Evolutionary conservation across 2,329 filamentous ascomycete species (phyloP).

Genomic region (Colletotrichum australisinense): DNA sequence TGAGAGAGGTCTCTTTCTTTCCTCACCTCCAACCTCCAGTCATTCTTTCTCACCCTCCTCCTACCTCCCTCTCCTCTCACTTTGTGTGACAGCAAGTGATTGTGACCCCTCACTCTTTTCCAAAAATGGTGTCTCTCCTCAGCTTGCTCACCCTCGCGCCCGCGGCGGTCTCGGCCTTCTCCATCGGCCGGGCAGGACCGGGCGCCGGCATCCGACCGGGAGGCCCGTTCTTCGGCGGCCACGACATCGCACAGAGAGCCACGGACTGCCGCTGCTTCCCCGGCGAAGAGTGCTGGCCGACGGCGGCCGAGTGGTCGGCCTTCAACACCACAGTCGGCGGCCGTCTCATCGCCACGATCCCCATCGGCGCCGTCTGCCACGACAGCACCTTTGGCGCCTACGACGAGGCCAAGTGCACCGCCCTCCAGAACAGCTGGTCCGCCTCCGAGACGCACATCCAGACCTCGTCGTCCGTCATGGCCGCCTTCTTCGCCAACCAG

Average conservation of each 20-base stretch:
- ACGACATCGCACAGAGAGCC: not conserved
- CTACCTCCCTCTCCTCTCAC: not conserved
- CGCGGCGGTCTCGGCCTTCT: constrained; percentile 20
- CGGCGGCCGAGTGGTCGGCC: constrained; percentile 52
- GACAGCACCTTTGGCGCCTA: constrained; percentile 61
- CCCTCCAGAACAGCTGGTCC: constrained; percentile 56
- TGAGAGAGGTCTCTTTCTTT: not conserved
- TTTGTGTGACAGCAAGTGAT: not conserved
- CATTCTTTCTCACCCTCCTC: not conserved
- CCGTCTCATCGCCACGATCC: constrained; percentile 60
- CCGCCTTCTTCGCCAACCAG: constrained; percentile 51
- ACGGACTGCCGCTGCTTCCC: constrained; percentile 60
- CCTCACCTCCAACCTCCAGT: constrained; percentile 9
- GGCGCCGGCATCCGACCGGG: not conserved
- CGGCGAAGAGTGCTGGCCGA: constrained; percentile 65
- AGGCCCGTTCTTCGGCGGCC: not conserved
- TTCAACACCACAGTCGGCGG: constrained; percentile 65
- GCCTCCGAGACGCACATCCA: constrained; percentile 54
- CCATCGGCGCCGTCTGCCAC: constrained; percentile 63
- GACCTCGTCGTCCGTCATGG: constrained; percentile 53
- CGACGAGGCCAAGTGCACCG: constrained; percentile 55
- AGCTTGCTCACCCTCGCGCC: constrained; percentile 28
- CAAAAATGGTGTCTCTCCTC: constrained; percentile 31
- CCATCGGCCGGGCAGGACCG: not conserved
- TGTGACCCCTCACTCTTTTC: not conserved